Percentiles rank a stretch among this genome's conserved stretches.
phyloP scores from a whole-genome alignment of 2,329 filamentous ascomycete species.

The Aspergillus calidoustus region DNA sequence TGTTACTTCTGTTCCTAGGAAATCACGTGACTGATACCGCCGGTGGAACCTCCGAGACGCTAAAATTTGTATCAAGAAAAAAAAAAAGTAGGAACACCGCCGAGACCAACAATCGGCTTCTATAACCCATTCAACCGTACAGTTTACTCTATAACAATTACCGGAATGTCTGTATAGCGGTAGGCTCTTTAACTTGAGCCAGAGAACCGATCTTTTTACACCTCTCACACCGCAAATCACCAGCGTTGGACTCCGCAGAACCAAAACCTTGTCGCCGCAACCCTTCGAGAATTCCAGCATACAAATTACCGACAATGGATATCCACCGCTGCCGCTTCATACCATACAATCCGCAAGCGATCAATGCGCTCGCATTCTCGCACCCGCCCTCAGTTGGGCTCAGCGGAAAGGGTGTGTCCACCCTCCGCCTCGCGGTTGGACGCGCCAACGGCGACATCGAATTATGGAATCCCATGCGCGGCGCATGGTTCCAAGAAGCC shows the following conservation, averaged over 20 bases:
- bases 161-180: constrained; percentile 29
- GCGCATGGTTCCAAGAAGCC: constrained; percentile 87
- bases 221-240: constrained; percentile 10
- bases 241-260: constrained; percentile 1
- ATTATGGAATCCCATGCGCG: constrained; percentile 89
- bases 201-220: constrained; percentile 16
- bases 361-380: constrained; percentile 94
- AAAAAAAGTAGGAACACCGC: constrained; percentile 24
- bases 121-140: constrained; percentile 10
- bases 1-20: not conserved
- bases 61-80: constrained; percentile 36
- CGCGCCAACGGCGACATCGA: constrained; percentile 95
- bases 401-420: constrained; percentile 56
- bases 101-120: constrained; percentile 15
- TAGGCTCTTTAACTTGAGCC: constrained; percentile 28
- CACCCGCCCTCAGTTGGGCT: constrained; percentile 63
- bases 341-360: constrained; percentile 85
- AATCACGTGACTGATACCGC: constrained; percentile 27
- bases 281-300: not conserved
- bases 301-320: constrained; percentile 67
- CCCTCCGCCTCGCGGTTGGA: constrained; percentile 81
- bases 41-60: constrained; percentile 29
- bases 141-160: not conserved
- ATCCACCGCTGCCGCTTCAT: constrained; percentile 97
- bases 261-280: not conserved